Percentiles rank a stretch among this genome's conserved stretches.
phyloP scores from a whole-genome alignment of 1,284 basidiomycete genomes.

The Puccinia brachypodii region DNA sequence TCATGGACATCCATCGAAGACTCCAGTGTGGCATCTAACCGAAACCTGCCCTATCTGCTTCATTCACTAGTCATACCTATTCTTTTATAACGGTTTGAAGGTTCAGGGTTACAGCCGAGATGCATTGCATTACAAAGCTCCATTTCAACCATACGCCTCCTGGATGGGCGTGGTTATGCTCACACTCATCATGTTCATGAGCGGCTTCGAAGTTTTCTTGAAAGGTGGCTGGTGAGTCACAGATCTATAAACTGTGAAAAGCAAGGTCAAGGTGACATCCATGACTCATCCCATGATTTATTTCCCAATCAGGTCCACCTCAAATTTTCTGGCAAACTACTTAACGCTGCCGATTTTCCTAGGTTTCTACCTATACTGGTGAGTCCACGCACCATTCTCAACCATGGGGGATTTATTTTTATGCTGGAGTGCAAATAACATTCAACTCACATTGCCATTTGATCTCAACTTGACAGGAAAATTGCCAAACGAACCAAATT shows the following conservation, averaged over 20 bases:
- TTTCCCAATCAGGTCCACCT: slow-evolving; percentile 38
- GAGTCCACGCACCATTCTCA: slow-evolving; percentile 61
- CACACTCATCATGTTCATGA: slow-evolving; percentile 68
- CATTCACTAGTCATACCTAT: slow-evolving; percentile 69
- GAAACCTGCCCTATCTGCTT: slow-evolving; percentile 57
- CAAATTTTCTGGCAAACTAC: slow-evolving; percentile 67
- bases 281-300: slow-evolving; percentile 12
- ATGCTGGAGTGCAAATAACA: neutral
- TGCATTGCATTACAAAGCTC: slow-evolving; percentile 62
- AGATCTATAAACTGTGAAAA: slow-evolving; percentile 50
- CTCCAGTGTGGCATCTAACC: slow-evolving; percentile 20
- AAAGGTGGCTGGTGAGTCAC: slow-evolving; percentile 71
- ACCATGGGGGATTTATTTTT: slow-evolving; percentile 57
- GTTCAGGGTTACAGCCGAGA: slow-evolving; percentile 65
- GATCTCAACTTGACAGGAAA: slow-evolving; percentile 23
- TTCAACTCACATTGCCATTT: neutral
- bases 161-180: slow-evolving; percentile 66
- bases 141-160: slow-evolving; percentile 63
- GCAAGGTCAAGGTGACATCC: slow-evolving; percentile 49
- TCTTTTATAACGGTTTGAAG: slow-evolving; percentile 69
- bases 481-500: slow-evolving; percentile 42
- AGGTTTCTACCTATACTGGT: slow-evolving; percentile 68
- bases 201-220: slow-evolving; percentile 64
- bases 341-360: slow-evolving; percentile 74
- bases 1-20: no score